These are phyloP conservation scores for Clarkia xantiana DNA, from an alignment of 345 rosid genomes.

Conservation along the genomic window DNA sequence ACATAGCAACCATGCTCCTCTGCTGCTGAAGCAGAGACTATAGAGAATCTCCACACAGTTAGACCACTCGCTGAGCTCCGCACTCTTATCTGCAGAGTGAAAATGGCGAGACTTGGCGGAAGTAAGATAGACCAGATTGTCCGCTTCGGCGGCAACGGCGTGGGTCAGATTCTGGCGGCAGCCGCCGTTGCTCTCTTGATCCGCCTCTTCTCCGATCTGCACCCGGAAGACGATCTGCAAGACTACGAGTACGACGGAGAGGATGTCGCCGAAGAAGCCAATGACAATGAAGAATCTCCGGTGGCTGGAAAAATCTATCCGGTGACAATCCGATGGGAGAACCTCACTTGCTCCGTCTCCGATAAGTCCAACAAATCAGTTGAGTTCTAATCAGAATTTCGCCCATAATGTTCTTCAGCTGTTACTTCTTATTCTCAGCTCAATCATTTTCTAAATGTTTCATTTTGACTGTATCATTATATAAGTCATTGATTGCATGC, in stretches of 20 bases:
- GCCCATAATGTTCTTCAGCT: no score
- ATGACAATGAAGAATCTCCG: constrained; percentile 19
- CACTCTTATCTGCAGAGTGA: neutral
- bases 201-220: constrained; percentile 70
- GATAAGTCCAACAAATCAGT: constrained; percentile 62
- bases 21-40: no score
- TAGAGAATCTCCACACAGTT: no score
- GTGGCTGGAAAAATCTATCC: constrained; percentile 37
- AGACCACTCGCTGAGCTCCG: neutral
- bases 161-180: constrained; percentile 55
- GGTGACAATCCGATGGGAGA: constrained; percentile 68
- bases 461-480: no score
- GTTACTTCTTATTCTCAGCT: no score
- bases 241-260: constrained; percentile 15
- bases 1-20: neutral
- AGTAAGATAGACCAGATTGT: constrained; percentile 41
- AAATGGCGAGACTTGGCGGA: constrained; percentile 28
- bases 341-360: constrained; percentile 70
- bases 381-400: constrained; percentile 14
- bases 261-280: constrained; percentile 4
- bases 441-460: no score
- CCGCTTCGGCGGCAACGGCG: constrained; percentile 55
- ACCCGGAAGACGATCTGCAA: constrained; percentile 21
- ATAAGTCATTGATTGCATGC: no score
- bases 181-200: constrained; percentile 65